Base-by-base conservation (phyloP, 805 yeast species). In the Candida chilensis region DNA sequence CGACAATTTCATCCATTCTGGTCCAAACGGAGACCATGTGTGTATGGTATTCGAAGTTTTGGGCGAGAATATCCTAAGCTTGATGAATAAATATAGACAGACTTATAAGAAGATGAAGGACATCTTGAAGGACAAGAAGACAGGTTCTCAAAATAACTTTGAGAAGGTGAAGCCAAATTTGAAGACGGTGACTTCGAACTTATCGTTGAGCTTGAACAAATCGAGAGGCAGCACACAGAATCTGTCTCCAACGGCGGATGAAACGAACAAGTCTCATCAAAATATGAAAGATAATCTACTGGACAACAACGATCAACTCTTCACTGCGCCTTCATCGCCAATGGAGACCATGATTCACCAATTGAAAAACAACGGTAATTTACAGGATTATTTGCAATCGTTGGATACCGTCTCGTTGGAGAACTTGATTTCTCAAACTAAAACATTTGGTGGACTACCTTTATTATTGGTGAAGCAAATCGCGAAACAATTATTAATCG, bases 41-140 rank as follows among this genome's bases (percentile, higher is more conserved):
- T 73, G 79, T 45, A 74, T 76, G 78, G 78, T 73, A 4, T 72
- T 76, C 36, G 83, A 76, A 51, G 71, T 76, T 1, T 48, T 76
- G 25, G 83, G 82, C 13, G 81, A 76, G 40, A 75, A 68, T 42
- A 52, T 75, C 44, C 48, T 73, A 30, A 69, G 66, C 32, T 51
- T 75, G 32, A 50, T 73, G 29, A 53, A 66, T 25, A 57, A 74
- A 24, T 74, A 64, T 46, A 67, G 54, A 37, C 47, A 60, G 33
- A 52, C 51, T 27, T 59, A 55, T 34, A 54, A 52, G 38, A 50
- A 45, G 30, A 37, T 49, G 27, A 49, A 32, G 24, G 29, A 30
- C 9, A 9, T 9, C 3, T 5, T 14, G 10, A 13, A 26, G 17
- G 6, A 9, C 11, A 15, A 20, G 17, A 14, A 11, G 10, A 14